A percentile compares a stretch with the other conserved stretches of the same genome.
Evolutionary conservation across 1,139 yeast species (phyloP).

Genomic region (Geotrichum candidum): DNA sequence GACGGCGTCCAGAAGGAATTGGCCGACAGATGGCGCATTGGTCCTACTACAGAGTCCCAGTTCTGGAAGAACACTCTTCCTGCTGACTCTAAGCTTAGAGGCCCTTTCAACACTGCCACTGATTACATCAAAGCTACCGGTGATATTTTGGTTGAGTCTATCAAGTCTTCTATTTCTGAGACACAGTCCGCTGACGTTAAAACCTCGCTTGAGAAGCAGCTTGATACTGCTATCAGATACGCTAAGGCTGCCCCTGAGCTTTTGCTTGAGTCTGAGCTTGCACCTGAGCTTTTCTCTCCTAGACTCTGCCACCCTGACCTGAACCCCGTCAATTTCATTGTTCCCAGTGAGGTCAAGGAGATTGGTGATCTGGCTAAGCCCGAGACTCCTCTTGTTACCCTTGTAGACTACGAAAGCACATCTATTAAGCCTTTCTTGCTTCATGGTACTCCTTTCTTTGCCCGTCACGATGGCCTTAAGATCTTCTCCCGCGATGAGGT

Average conservation of each 20-base stretch:
- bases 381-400: slow-evolving; percentile 35
- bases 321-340: slow-evolving; percentile 81
- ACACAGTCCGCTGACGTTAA: slow-evolving; percentile 43
- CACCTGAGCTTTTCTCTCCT: slow-evolving; percentile 54
- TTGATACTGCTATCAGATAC: slow-evolving; percentile 53
- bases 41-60: slow-evolving; percentile 77
- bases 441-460: slow-evolving; percentile 72
- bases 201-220: slow-evolving; percentile 41
- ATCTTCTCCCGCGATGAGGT: slow-evolving; percentile 71
- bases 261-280: slow-evolving; percentile 25
- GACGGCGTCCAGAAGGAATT: slow-evolving; percentile 54
- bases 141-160: slow-evolving; percentile 58
- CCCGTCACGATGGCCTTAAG: slow-evolving; percentile 82
- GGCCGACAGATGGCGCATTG: slow-evolving; percentile 75
- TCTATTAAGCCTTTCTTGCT: slow-evolving; percentile 75
- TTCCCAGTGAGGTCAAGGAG: slow-evolving; percentile 36
- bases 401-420: slow-evolving; percentile 78
- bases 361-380: slow-evolving; percentile 12
- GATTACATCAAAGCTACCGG: slow-evolving; percentile 62
- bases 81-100: slow-evolving; percentile 38
- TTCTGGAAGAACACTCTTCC: slow-evolving; percentile 54
- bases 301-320: slow-evolving; percentile 75
- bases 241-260: slow-evolving; percentile 50
- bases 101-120: slow-evolving; percentile 66
- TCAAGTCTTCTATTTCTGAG: slow-evolving; percentile 52